Evolutionary conservation across 164 flowering plant genomes (phyloP), one percentile per base, ranked within the genome.

Genomic region (Stephania japonica): DNA sequence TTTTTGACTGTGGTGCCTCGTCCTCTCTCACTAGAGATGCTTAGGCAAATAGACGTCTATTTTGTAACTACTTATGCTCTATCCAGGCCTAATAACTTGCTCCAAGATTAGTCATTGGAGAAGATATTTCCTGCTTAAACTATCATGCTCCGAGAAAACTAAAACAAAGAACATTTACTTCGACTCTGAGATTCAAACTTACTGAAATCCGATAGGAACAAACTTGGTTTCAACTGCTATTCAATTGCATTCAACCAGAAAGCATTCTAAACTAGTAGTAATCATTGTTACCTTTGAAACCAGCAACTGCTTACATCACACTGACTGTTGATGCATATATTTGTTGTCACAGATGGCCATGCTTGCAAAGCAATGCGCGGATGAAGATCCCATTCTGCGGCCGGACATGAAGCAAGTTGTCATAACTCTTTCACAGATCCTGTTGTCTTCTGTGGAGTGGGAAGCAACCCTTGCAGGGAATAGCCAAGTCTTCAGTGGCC

Each of bases 391-490:
- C 14, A 86, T 92, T 25, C 69, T 94, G 61, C 84, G 99, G 68
- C 97, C 97, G 19, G 99, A 92, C 87, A 92, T 90, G 99, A 94
- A 92, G 83, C 93, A 92, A 80, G 88, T 87, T 1, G 99, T 94
- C 76, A 92, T 94, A 50, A 79, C 97, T 6, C 82, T 94, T 12
- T 94, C 97, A 1, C 99, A 92, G 72, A 94, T 91, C 73, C 89
- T 92, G 64, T 74, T 92, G 69, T 94, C 99, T 0, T 91, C 99
- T 5, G 84, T 92, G 14, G 99, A 94, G 80, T 94, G 99, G 99
- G 99, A 94, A 88, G 97, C 99, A 53, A 92, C 97, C 77, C 95
- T 94, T 72, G 93, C 97, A 14, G 99, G 99, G 72, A 94, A 91
- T 82, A 94, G 99, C 84, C 99, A 94, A 84, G 91, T 94, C 25